phyloP scores from a whole-genome alignment of 2,329 filamentous ascomycete species.

The Sporothrix phasma region DNA sequence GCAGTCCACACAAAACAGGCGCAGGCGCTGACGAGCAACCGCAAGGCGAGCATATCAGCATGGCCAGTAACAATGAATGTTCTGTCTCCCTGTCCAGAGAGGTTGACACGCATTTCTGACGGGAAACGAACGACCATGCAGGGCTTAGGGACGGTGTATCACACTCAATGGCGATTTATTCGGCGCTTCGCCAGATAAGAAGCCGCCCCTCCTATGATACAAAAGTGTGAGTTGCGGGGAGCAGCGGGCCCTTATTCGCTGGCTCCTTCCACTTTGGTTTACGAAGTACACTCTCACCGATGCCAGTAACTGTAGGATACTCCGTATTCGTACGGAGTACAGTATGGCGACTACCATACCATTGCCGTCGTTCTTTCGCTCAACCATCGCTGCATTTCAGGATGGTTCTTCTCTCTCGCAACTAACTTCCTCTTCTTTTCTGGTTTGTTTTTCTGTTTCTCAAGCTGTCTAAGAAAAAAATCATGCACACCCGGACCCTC shows the following conservation, averaged over 20 bases:
- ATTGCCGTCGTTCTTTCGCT: neutral
- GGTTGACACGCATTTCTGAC: neutral
- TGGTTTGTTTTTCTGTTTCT: neutral
- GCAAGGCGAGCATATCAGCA: neutral
- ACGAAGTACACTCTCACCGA: neutral
- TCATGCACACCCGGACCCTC: too few species aligned
- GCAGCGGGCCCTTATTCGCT: neutral
- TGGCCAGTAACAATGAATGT: too few species aligned
- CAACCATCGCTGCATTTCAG: neutral
- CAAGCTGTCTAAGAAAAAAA: too few species aligned
- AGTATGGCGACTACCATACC: neutral
- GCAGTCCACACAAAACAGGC: neutral
- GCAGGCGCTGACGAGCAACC: too few species aligned
- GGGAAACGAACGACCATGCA: neutral
- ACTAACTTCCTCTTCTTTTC: too few species aligned
- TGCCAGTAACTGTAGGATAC: neutral
- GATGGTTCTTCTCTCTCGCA: neutral
- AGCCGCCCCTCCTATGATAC: neutral
- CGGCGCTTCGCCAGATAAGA: constrained; percentile 2
- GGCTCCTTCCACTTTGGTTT: neutral
- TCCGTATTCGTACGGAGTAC: too few species aligned
- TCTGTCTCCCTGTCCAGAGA: neutral
- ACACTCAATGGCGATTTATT: too few species aligned
- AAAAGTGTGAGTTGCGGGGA: neutral
- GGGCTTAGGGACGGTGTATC: neutral